phyloP scores from a whole-genome alignment of 139 green algal genomes.

The Asterochloris erici region DNA sequence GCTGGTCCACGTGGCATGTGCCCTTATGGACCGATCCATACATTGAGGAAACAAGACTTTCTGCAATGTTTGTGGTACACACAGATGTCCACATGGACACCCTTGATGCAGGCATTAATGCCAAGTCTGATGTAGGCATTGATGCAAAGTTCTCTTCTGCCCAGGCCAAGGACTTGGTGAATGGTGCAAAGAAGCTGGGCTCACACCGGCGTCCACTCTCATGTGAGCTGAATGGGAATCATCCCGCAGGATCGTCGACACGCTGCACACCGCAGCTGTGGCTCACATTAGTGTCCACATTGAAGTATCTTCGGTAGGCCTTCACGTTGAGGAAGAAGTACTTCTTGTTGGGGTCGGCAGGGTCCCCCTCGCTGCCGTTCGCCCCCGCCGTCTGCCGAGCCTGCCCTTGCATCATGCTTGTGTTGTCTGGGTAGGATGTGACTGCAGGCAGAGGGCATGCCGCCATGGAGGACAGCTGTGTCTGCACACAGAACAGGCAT shows the following conservation, averaged over 20 bases:
- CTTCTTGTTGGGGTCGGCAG: slow-evolving; percentile 40
- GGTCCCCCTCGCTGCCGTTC: background rate
- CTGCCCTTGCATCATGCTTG: slow-evolving; percentile 6
- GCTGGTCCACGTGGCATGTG: too few species aligned
- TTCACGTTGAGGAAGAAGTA: slow-evolving; percentile 70
- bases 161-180: too few species aligned
- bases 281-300: slow-evolving; percentile 72
- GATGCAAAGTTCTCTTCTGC: too few species aligned
- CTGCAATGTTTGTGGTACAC: too few species aligned
- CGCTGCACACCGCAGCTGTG: background rate
- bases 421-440: slow-evolving; percentile 6
- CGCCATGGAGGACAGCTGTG: background rate
- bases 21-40: too few species aligned
- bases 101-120: too few species aligned
- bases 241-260: too few species aligned
- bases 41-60: too few species aligned
- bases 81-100: too few species aligned
- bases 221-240: background rate
- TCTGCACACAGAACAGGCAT: too few species aligned
- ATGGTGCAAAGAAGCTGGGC: background rate
- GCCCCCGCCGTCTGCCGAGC: background rate
- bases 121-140: too few species aligned
- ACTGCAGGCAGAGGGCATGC: slow-evolving; percentile 13
- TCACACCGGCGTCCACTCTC: background rate
- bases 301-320: slow-evolving; percentile 75